Evolutionary conservation across 805 yeast species (phyloP), one percentile per base, ranked within the genome.

Genomic region (Nematodospora valgi): DNA sequence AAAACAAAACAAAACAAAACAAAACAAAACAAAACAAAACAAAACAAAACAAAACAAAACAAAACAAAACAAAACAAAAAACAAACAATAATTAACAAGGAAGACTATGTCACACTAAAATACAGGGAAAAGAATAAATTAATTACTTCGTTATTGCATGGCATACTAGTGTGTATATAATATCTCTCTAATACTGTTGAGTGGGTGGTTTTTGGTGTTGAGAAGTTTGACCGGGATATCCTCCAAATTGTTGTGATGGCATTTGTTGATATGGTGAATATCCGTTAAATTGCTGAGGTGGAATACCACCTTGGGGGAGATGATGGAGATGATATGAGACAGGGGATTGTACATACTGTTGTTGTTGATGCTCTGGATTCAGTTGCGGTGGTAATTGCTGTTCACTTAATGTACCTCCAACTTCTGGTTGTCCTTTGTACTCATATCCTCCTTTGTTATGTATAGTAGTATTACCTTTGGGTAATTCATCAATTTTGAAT

Each of bases 401-500:
- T 19, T 13, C 35, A 12, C 27, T 12, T 26, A 36, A 8, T 26
- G 45, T 41, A 17, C 41, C 39, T 32, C 41, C 40, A 10, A 45
- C 41, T 26, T 46, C 52, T 17, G 73, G 76, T 47, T 69, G 76
- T 12, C 76, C 76, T 41, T 64, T 66, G 48, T 72, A 69, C 17
- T 63, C 62, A 44, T 62, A 65, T 11, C 71, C 71, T 30, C 52
- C 59, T 35, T 45, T 48, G 34, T 48, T 58, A 17, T 51, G 51
- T 14, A 47, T 46, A 10, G 52, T 52, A 16, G 58, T 64, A 43
- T 61, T 70, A 46, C 67, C 70, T 44, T 58, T 62, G 43, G 80
- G 80, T 48, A 74, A 58, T 30, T 69, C 66, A 43, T 83, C 83
- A 40, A 84, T 74, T 51, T 85, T 85, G 72, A 86, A 83, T n/a